A percentile compares a stretch with the other conserved stretches of the same genome.
These are phyloP conservation scores for Pseudocercospora vitis DNA, from an alignment of 2,329 filamentous ascomycete genomes.

Conservation along the genomic window DNA sequence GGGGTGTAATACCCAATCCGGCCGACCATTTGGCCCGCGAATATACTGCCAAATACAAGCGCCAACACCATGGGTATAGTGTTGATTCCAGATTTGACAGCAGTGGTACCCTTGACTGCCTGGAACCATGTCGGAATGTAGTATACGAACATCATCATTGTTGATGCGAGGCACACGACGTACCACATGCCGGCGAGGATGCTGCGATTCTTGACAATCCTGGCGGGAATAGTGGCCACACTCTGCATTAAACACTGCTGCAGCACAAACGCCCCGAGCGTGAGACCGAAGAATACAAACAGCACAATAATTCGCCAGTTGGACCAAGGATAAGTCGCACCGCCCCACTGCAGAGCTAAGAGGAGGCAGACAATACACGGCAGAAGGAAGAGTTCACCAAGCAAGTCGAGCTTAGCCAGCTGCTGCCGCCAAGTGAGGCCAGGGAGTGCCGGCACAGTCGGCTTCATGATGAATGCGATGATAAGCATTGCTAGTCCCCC, in stretches of 20 bases:
- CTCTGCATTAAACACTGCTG: slow-evolving; percentile 45
- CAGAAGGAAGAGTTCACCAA: slow-evolving; percentile 44
- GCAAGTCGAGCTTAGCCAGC: slow-evolving; percentile 47
- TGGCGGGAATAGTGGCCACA: slow-evolving; percentile 45
- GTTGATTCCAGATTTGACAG: slow-evolving; percentile 50
- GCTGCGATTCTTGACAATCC: slow-evolving; percentile 46
- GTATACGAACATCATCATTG: slow-evolving; percentile 48
- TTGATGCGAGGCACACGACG: slow-evolving; percentile 42
- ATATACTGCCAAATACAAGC: slow-evolving; percentile 41
- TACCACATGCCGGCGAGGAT: slow-evolving; percentile 43
- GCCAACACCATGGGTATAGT: slow-evolving; percentile 48
- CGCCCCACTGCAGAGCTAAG: slow-evolving; percentile 52
- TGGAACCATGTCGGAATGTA: slow-evolving; percentile 51
- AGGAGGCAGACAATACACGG: slow-evolving; percentile 47
- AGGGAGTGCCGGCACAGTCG: slow-evolving; percentile 23
- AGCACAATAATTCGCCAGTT: slow-evolving; percentile 47
- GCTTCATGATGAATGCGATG: slow-evolving; percentile 45
- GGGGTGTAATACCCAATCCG: slow-evolving; percentile 49
- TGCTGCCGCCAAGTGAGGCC: slow-evolving; percentile 37
- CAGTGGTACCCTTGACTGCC: slow-evolving; percentile 47
- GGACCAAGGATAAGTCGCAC: slow-evolving; percentile 44
- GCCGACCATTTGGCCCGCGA: slow-evolving; percentile 40
- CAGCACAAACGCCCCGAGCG: slow-evolving; percentile 43
- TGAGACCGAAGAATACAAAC: slow-evolving; percentile 43
- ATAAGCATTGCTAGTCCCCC: slow-evolving; percentile 42